Base-by-base conservation (phyloP, 352 stramenopile species). In the Phytophthora meadii region DNA sequence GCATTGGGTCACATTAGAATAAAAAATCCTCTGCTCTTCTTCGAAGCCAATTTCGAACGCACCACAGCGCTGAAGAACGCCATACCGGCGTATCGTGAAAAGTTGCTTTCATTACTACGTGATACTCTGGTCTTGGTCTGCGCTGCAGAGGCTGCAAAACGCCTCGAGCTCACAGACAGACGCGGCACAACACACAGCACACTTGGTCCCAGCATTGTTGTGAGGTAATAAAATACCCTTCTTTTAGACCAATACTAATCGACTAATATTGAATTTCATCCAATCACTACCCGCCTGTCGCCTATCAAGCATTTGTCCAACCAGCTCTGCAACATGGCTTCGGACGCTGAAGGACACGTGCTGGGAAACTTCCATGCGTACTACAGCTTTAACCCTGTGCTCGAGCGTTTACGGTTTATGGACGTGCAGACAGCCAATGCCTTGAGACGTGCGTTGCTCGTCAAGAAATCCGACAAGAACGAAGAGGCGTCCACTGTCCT, bases 321-420 rank as follows among this genome's bases (percentile, higher is more conserved):
- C 11, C 28, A 39, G 30, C 28, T 47, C n/a, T 28, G 9, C 17
- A 58, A 45, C 39, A 77, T 84, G 71, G 68, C 69, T 61, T 72
- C 46, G 4, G 59, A 85, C 39, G 77, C 75, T 1, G 74, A 90
- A 53, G 87, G 84, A 47, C 83, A 94, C 34, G 73, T 92, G 58
- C 76, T 93, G 41, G 87, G 85, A 67, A 94, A 95, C 68, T 92
- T 94, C 71, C 85, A 93, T 41, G 74, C 84, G 34, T 95, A 93
- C 63, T 94, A 93, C 72, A 92, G 77, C 76, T 94, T 93, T 65
- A 94, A 93, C 39, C 82, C 84, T 11, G 87, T 80, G 36, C 66
- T 82, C 19, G 87, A 92, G 56, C 75, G 85, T 0, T 72, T 95
- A 62, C 77, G 84, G 3, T 95, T 93, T 72, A 90, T 93, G 75